Percentiles rank a stretch among this genome's conserved stretches.
These are phyloP conservation scores for Candida xyloterini DNA, from an alignment of 805 yeast genomes.

Conservation along the genomic window DNA sequence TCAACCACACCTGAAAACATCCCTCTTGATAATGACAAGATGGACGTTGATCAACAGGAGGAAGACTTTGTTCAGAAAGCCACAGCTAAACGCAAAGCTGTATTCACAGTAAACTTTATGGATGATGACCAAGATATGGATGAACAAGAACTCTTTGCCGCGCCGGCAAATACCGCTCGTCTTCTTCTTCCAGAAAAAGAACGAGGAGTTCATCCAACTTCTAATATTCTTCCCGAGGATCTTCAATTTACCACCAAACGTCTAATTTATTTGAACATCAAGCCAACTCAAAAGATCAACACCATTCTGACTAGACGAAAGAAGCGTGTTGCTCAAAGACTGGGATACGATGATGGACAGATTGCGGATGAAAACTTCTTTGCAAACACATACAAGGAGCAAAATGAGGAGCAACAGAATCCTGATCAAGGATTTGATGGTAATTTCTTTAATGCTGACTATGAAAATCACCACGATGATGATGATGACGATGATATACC, in stretches of 20 bases:
- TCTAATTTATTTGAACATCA: constrained; percentile 44
- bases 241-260: constrained; percentile 46
- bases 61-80: constrained; percentile 7
- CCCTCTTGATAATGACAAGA: not conserved
- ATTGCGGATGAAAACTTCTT: constrained; percentile 50
- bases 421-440: constrained; percentile 11
- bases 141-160: constrained; percentile 28
- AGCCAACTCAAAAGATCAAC: constrained; percentile 37
- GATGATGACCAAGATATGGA: constrained; percentile 22
- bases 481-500: constrained; percentile 32
- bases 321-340: constrained; percentile 16
- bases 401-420: constrained; percentile 16
- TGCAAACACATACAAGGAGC: constrained; percentile 45
- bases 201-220: constrained; percentile 22
- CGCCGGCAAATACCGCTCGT: constrained; percentile 22
- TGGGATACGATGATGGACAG: constrained; percentile 29
- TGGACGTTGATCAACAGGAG: not conserved
- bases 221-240: constrained; percentile 46
- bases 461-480: constrained; percentile 38
- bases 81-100: constrained; percentile 11
- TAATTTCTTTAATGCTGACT: constrained; percentile 26
- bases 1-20: constrained; percentile 1
- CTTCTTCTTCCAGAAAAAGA: constrained; percentile 26
- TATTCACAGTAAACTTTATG: constrained; percentile 28
- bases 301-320: constrained; percentile 27